These are phyloP conservation scores for Fusarium dlaminii DNA, from an alignment of 2,329 filamentous ascomycete species.

Conservation along the genomic window DNA sequence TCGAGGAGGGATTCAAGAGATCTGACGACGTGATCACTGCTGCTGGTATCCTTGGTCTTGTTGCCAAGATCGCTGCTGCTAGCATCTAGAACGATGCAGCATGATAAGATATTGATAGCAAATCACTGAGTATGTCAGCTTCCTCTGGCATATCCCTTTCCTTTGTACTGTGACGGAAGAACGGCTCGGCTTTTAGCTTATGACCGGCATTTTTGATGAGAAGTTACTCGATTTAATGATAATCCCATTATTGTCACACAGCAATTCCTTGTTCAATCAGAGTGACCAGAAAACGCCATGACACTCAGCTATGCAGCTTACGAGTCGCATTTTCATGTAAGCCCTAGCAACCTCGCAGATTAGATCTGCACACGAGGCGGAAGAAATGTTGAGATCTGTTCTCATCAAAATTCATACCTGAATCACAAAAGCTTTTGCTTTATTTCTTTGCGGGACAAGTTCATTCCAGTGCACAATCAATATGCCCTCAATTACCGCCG, in stretches of 20 bases:
- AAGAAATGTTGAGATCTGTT: neutral
- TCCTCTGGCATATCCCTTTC: constrained; percentile 5
- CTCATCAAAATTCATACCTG: neutral
- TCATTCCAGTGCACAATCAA: neutral
- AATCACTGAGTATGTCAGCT: constrained; percentile 6
- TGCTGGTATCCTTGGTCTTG: constrained; percentile 28
- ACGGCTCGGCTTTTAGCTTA: neutral
- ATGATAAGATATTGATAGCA: neutral
- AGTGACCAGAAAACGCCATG: neutral
- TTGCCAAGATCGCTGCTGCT: constrained; percentile 19
- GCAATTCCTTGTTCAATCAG: neutral
- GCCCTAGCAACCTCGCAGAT: neutral
- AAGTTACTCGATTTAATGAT: neutral
- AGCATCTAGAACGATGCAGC: neutral
- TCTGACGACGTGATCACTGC: constrained; percentile 26
- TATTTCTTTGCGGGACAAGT: no score
- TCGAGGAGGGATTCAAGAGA: constrained; percentile 30
- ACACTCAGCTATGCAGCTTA: neutral
- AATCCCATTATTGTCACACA: neutral
- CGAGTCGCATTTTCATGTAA: neutral
- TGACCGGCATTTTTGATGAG: neutral
- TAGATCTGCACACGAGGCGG: neutral
- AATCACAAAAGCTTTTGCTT: rapidly evolving
- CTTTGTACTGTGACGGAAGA: neutral
- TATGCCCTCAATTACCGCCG: constrained; percentile 1